A percentile compares a stretch with the other conserved stretches of the same genome.
phyloP scores from a whole-genome alignment of 2,329 filamentous ascomycete species.

The Proliferodiscus dingleyae region DNA sequence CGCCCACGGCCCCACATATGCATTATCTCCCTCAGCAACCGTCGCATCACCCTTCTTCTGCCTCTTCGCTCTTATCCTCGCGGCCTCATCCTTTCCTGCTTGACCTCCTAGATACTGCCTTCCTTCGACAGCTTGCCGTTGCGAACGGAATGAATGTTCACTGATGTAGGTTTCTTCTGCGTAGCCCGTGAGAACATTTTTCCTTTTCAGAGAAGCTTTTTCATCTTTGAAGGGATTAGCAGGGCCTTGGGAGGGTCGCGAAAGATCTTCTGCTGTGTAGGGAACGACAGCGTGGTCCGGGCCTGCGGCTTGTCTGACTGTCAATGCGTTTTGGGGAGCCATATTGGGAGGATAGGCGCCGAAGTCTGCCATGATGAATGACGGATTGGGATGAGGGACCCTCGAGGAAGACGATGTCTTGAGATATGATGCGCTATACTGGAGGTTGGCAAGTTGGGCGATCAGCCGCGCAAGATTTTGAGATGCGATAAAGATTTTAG shows the following conservation, averaged over 20 bases:
- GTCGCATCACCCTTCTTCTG: conserved; percentile 81
- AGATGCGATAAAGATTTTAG: too few relatives aligned
- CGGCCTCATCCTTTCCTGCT: conserved; percentile 66
- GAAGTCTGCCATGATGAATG: too few relatives aligned
- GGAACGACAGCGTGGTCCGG: conserved; percentile 57
- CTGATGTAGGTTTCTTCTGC: conserved; percentile 86
- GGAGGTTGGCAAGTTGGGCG: too few relatives aligned
- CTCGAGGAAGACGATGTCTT: too few relatives aligned
- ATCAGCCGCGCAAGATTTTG: too few relatives aligned
- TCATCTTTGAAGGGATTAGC: conserved; percentile 70
- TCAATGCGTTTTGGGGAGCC: conserved; percentile 58
- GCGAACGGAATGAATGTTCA: conserved; percentile 82
- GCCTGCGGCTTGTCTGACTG: conserved; percentile 50
- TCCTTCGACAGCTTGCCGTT: conserved; percentile 78
- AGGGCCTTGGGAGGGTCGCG: conserved; percentile 61
- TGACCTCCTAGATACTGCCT: conserved; percentile 50
- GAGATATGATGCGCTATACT: too few relatives aligned
- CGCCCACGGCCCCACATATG: conserved; percentile 95
- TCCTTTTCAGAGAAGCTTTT: conserved; percentile 60
- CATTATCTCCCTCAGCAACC: conserved; percentile 78
- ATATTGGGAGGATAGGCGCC: conserved; percentile 65
- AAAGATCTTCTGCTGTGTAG: conserved; percentile 69
- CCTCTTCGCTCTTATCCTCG: conserved; percentile 63
- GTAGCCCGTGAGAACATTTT: conserved; percentile 78
- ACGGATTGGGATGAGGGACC: too few relatives aligned